Conservation (phyloP, 1,284 basidiomycete genomes). For the Cutaneotrichosporon sp. region DNA sequence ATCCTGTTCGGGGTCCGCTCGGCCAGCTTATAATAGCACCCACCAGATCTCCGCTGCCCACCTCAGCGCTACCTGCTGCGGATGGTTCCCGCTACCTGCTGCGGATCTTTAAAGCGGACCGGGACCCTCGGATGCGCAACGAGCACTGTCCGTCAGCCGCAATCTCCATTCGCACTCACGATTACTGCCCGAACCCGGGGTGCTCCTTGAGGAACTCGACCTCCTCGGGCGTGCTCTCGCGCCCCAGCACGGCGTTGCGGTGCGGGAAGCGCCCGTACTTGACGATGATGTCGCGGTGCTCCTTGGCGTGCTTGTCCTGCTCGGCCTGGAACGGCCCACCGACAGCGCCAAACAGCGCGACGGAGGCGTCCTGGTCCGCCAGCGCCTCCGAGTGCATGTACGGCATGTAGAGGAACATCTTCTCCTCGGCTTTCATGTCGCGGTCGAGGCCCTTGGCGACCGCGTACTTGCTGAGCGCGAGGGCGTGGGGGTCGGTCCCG, state of each 20-base stretch:
- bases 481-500: slow-evolving; percentile 14
- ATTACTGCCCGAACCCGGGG: slow-evolving; percentile 11
- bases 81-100: too few species aligned
- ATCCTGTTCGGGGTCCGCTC: too few species aligned
- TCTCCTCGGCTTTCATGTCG: neutral
- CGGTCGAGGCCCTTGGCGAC: slow-evolving; percentile 12
- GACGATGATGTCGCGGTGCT: slow-evolving; percentile 12
- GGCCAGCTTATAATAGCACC: too few species aligned
- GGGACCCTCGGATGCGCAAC: too few species aligned
- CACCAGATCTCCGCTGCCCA: too few species aligned
- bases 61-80: too few species aligned
- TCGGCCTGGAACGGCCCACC: neutral
- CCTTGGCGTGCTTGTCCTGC: neutral
- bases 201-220: slow-evolving; percentile 2
- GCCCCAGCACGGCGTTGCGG: slow-evolving; percentile 12
- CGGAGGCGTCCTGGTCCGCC: slow-evolving; percentile 12
- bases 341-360: slow-evolving; percentile 2
- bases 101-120: too few species aligned
- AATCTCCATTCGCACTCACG: neutral
- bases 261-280: slow-evolving; percentile 18
- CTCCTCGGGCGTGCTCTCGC: slow-evolving; percentile 11
- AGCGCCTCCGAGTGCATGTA: slow-evolving; percentile 15
- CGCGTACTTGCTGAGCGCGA: slow-evolving; percentile 9
- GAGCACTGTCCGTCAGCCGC: neutral
- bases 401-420: slow-evolving; percentile 18